Evolutionary conservation across 768 basidiomycete species (phyloP).

Genomic region (Mycena venus): DNA sequence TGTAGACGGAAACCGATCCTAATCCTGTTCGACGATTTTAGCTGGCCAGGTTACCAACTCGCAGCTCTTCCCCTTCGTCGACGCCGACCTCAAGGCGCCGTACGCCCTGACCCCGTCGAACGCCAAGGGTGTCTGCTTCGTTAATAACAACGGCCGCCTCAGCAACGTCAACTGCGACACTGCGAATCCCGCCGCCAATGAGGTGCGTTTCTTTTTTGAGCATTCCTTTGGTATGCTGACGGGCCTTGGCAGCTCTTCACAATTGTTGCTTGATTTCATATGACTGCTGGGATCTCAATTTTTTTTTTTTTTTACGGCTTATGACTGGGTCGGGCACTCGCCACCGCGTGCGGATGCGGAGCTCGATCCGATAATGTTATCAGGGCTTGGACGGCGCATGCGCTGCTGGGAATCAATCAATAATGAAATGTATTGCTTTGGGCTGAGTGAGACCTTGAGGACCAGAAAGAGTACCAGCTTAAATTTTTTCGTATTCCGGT

Average conservation of each 20-base stretch:
- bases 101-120: slow-evolving; percentile 24
- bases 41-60: slow-evolving; percentile 22
- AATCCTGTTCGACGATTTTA: neutral
- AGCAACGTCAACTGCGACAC: slow-evolving; percentile 23
- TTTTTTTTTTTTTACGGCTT: no score
- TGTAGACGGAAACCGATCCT: neutral
- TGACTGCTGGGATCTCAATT: neutral
- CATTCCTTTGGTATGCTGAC: neutral
- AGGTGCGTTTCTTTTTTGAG: neutral
- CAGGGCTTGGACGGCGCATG: slow-evolving; percentile 14
- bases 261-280: slow-evolving; percentile 20
- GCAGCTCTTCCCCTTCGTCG: slow-evolving; percentile 34
- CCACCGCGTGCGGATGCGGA: neutral
- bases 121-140: slow-evolving; percentile 23
- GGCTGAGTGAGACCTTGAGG: neutral
- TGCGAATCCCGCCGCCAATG: slow-evolving; percentile 8
- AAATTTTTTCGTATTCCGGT: no score
- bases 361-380: neutral
- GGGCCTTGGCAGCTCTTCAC: slow-evolving; percentile 26
- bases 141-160: slow-evolving; percentile 29
- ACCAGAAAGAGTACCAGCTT: no score
- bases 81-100: slow-evolving; percentile 22
- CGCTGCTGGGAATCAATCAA: slow-evolving; percentile 25
- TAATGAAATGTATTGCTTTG: slow-evolving; percentile 23
- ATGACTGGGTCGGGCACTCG: neutral